Evolutionary conservation across 441 rosid genomes (phyloP), one percentile per base, ranked within the genome.

Genomic region (Manihot esculenta): DNA sequence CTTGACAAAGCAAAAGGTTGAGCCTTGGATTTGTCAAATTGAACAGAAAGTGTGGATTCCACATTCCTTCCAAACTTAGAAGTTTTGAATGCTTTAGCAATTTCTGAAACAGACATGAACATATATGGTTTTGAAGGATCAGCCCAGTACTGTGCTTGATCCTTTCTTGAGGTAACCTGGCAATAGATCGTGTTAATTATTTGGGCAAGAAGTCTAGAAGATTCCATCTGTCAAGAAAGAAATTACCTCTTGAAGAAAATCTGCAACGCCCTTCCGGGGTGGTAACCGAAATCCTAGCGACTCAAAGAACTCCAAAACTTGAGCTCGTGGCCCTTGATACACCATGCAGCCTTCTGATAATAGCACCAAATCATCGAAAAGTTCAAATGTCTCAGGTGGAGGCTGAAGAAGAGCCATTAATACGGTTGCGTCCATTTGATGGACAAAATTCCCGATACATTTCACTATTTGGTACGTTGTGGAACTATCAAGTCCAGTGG

Each of bases 81-180:
- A 61, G 44, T 78, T 50, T 77, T 81, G 74, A 94, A 94, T 57
- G 91, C 94, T 76, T 73, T 78, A 18, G 97, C 96, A 44, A 94
- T 92, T 76, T 85, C 89, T 67, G 88, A 73, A 75, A 76, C 90
- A 2, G 94, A 76, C 73, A 92, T 63, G 75, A 77, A 92, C 42
- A 38, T 80, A 75, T 92, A 88, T 30, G 96, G 93, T 79, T 77
- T 89, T 21, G 94, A 86, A 62, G 86, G 82, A 82, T 94, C 89
- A 30, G 90, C 97, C 99, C 97, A 94, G 61, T 92, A 94, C 72
- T 94, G 99, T 76, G 91, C 97, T 86, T 94, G 99, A 87, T 94
- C 99, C 76, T 89, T 94, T 76, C 64, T 85, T 35, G 99, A 94
- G 21, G 97, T 94, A 72, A 94, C 97, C 99, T 94, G 82, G 65